These are phyloP conservation scores for Colletotrichum lentis DNA, from an alignment of 2,329 filamentous ascomycete species.

Conservation along the genomic window DNA sequence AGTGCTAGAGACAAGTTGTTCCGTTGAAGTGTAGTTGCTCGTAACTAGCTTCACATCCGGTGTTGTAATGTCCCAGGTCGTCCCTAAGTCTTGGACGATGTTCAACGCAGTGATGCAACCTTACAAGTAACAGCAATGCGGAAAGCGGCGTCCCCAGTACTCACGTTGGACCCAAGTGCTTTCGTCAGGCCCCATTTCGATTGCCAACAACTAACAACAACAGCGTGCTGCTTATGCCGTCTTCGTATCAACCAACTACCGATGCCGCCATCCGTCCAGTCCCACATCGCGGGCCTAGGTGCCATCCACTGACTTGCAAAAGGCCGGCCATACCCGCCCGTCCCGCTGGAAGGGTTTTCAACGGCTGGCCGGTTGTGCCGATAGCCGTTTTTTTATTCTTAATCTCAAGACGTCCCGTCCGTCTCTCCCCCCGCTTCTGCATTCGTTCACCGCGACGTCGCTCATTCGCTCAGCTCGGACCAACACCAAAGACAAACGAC, in stretches of 20 bases:
- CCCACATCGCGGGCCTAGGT: conserved; percentile 1
- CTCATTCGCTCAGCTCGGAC: conserved; percentile 17
- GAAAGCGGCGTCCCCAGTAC: background rate
- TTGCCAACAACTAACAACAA: background rate
- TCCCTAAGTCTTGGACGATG: background rate
- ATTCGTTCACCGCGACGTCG: conserved; percentile 1
- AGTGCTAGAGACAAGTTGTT: background rate
- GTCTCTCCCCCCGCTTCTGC: background rate
- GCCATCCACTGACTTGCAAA: background rate
- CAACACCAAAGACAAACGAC: background rate
- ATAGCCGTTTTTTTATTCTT: background rate
- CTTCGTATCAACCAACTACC: conserved; percentile 2
- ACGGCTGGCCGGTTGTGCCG: background rate
- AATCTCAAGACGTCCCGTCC: background rate
- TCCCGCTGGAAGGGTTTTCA: conserved; percentile 5
- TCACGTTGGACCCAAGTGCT: too few relatives aligned
- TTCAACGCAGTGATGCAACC: background rate
- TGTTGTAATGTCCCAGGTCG: too few relatives aligned
- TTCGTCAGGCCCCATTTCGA: background rate
- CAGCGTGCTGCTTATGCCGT: background rate
- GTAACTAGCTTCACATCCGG: background rate
- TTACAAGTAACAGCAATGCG: background rate
- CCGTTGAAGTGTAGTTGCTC: background rate
- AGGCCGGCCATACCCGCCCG: conserved; percentile 11
- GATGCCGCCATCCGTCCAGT: conserved; percentile 10